phyloP scores from a whole-genome alignment of 352 stramenopile species.

The Plasmopara muralis region DNA sequence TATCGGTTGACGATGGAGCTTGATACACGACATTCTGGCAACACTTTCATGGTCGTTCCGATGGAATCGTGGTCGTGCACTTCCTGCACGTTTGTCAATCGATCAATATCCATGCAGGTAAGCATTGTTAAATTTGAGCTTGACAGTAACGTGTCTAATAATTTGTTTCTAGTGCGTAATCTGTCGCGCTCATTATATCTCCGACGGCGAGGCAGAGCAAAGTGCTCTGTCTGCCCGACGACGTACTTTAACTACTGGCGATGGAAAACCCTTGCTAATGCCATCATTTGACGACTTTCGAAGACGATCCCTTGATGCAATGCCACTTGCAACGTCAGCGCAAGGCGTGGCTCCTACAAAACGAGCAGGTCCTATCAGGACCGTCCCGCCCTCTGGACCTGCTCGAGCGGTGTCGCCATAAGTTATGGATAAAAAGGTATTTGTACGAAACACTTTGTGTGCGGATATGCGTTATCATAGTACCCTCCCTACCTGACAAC shows the following conservation, averaged over 20 bases:
- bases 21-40: slow-evolving; percentile 42
- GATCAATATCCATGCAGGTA: slow-evolving; percentile 52
- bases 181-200: slow-evolving; percentile 39
- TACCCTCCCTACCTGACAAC: neutral
- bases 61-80: slow-evolving; percentile 50
- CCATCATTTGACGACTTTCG: slow-evolving; percentile 7
- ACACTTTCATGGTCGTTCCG: slow-evolving; percentile 30
- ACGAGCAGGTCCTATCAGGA: slow-evolving; percentile 19
- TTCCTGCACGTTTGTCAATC: slow-evolving; percentile 66
- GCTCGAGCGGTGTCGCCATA: slow-evolving; percentile 11
- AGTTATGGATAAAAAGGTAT: slow-evolving; percentile 14
- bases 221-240: slow-evolving; percentile 14
- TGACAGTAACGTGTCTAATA: neutral
- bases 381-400: slow-evolving; percentile 15
- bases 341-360: slow-evolving; percentile 14
- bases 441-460: neutral
- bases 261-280: slow-evolving; percentile 5
- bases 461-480: neutral
- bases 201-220: slow-evolving; percentile 20
- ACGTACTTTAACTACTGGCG: slow-evolving; percentile 17
- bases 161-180: slow-evolving; percentile 35
- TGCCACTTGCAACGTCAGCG: slow-evolving; percentile 17
- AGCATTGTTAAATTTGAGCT: neutral
- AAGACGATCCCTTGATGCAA: slow-evolving; percentile 16
- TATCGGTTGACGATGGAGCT: slow-evolving; percentile 54